Conservation (phyloP, 305 asterid species). For the Euphrasia arctica region DNA sequence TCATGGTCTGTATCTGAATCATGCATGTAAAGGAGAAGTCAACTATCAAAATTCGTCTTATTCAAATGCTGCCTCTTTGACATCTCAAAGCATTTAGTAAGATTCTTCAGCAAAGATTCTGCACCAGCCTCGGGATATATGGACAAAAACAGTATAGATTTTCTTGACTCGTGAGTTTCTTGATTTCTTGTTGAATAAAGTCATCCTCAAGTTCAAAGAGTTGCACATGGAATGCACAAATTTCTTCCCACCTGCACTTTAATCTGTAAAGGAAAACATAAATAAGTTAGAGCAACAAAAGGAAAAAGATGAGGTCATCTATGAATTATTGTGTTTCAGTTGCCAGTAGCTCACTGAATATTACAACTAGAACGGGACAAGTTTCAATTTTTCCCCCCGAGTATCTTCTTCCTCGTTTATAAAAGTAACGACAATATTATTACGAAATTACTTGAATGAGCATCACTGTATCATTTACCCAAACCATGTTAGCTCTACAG, state of each 20-base stretch:
- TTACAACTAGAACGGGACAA: neutral
- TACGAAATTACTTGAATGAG: neutral
- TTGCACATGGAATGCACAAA: constrained; percentile 74
- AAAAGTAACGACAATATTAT: neutral
- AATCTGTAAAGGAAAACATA: constrained; percentile 39
- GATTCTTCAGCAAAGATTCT: constrained; percentile 55
- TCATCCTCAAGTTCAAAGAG: constrained; percentile 80
- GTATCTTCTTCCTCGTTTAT: neutral
- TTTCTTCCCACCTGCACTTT: constrained; percentile 73
- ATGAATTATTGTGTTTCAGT: constrained; percentile 10
- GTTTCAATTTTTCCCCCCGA: neutral
- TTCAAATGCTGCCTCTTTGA: constrained; percentile 42
- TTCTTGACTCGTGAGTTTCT: constrained; percentile 53
- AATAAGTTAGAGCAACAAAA: constrained; percentile 15
- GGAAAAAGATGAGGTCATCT: constrained; percentile 14
- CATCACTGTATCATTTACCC: neutral
- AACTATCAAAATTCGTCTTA: constrained; percentile 42
- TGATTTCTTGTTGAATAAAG: constrained; percentile 84
- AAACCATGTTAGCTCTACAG: constrained; percentile 2
- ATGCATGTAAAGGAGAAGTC: constrained; percentile 24
- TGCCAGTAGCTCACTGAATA: neutral
- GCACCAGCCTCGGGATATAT: constrained; percentile 70
- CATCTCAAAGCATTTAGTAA: constrained; percentile 60
- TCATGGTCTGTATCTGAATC: constrained; percentile 52
- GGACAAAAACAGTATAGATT: constrained; percentile 48